phyloP scores from a whole-genome alignment of 768 basidiomycete species.

The Paxillus involutus region DNA sequence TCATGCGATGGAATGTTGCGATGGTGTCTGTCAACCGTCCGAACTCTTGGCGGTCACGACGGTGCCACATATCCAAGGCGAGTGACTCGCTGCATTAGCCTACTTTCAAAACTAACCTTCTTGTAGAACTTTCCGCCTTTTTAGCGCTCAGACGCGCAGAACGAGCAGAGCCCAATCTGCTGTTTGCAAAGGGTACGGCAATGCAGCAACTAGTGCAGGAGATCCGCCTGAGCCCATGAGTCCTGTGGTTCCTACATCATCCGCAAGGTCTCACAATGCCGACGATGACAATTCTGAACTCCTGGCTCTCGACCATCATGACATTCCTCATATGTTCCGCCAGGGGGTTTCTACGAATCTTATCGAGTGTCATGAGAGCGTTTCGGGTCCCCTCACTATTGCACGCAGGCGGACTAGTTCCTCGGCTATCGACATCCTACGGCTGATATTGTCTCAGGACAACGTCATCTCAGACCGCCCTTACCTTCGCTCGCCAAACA shows the following conservation, averaged over 20 bases:
- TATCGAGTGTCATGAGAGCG: neutral
- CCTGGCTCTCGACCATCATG: neutral
- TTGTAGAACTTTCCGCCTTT: slow-evolving; percentile 5
- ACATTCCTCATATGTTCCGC: neutral
- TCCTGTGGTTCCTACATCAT: neutral
- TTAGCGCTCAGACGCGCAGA: neutral
- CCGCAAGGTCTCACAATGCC: neutral
- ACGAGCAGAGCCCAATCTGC: neutral
- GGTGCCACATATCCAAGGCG: slow-evolving; percentile 21
- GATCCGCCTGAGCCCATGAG: neutral
- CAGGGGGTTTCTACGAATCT: neutral
- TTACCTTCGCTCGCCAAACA: slow-evolving; percentile 25
- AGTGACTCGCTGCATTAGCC: neutral
- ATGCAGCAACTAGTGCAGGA: neutral
- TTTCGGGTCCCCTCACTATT: neutral
- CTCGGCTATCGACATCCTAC: slow-evolving; percentile 15
- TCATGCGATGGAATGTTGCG: slow-evolving; percentile 80
- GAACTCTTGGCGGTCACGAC: slow-evolving; percentile 38
- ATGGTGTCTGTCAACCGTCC: slow-evolving; percentile 61
- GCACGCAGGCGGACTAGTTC: neutral
- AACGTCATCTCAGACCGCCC: slow-evolving; percentile 9
- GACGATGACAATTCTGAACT: neutral
- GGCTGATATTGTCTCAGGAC: slow-evolving; percentile 12
- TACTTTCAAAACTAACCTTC: neutral
- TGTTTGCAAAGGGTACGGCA: neutral